Conservation (phyloP, 257 asterid genomes). For the Salvia miltiorrhiza region DNA sequence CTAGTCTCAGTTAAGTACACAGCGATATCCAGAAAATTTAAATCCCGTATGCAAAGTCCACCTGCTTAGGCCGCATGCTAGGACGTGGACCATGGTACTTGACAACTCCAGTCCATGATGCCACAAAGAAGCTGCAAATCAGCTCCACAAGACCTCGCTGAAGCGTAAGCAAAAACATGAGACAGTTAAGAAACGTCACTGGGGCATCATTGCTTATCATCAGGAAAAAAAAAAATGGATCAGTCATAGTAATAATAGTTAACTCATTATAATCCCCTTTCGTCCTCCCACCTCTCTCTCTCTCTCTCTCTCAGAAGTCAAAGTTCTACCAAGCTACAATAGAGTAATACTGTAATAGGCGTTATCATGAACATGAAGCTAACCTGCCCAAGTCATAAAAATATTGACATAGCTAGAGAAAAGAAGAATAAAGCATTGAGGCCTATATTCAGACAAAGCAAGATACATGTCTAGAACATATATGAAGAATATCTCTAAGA, state of each 20-base stretch:
- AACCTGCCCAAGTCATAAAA: slow-evolving; percentile 7
- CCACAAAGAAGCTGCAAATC: slow-evolving; percentile 96
- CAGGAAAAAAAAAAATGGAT: not conserved
- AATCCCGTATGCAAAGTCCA: slow-evolving; percentile 24
- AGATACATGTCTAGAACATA: not conserved
- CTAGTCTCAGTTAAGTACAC: slow-evolving; percentile 3
- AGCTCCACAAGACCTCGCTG: slow-evolving; percentile 93
- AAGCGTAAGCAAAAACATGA: slow-evolving; percentile 22
- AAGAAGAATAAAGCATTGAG: not conserved
- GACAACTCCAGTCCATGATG: slow-evolving; percentile 99
- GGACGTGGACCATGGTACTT: slow-evolving; percentile 99
- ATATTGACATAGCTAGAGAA: slow-evolving; percentile 9
- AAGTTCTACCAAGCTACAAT: not conserved
- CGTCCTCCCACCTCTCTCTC: not conserved
- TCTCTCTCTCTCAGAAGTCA: not conserved
- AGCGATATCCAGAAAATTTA: not conserved
- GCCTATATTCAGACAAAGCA: not conserved
- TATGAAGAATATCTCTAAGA: not conserved
- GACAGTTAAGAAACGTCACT: slow-evolving; percentile 13
- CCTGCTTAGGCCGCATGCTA: slow-evolving; percentile 97
- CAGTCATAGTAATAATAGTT: slow-evolving; percentile 9
- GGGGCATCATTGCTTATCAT: not conserved
- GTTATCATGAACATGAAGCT: not conserved
- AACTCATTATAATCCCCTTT: not conserved
- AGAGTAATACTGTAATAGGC: slow-evolving; percentile 2